Base-by-base conservation (phyloP, 192 early-diverging fungal species). In the Gigaspora rosea region DNA sequence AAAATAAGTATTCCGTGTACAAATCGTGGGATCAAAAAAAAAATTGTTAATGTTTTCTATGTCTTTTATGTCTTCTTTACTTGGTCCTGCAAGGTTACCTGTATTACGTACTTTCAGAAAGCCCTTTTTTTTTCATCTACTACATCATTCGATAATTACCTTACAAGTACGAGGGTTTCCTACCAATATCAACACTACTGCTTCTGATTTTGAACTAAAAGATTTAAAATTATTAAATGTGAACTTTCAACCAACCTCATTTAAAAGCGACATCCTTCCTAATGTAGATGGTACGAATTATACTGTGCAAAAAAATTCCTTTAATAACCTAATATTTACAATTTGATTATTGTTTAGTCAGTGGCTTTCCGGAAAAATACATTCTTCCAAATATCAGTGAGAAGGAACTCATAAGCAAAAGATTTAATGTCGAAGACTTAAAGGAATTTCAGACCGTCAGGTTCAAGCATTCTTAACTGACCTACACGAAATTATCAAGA, bases 161-260 rank as follows among this genome's bases (percentile, higher is more conserved):
- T 58, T 58, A 15, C 18, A n/a, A 20, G 18, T 58, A 11, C 57
- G 5, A n/a, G 57, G 57, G 10, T 58, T 58, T 58, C 18, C 57
- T 18, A n/a, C 4, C 18, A 16, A 5, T 9, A 9, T 67, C 22
- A 36, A 15, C 22, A 18, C 65, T 32, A 16, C 65, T 15, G 9
- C 65, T 36, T 41, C 35, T 67, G 22, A 32, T 15, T 67, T 67
- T 35, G 11, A 9, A 32, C 32, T 18, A 41, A 36, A 22, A 12
- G 65, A 67, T 67, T 18, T 67, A n/a, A 9, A 67, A 35, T 15
- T 48, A 67, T n/a, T 67, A 48, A 67, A 41, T 36, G 65, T 67
- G 65, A 67, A n/a, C 65, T 67, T 67, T 12, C 65, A 48, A 67
- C 36, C 65, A 47, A 12, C 65, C 16, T 12, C n/a, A n/a, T n/a